Evolutionary conservation across 2,329 filamentous ascomycete genomes (phyloP).

Genomic region (Xylaria sp.): DNA sequence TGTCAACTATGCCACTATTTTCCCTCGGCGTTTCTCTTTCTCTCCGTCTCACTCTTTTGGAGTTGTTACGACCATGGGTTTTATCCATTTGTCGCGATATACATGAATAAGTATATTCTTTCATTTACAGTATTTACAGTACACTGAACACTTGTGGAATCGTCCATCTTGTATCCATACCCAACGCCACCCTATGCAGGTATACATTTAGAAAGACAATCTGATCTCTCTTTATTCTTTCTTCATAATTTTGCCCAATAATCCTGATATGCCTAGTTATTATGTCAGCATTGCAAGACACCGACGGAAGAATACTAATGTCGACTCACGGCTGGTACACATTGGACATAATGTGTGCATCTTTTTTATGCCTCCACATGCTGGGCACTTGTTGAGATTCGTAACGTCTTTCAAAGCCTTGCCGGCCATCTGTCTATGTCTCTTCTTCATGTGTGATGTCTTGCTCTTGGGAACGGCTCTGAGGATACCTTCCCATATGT

Average conservation of each 20-base stretch:
- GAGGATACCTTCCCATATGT: constrained; percentile 92
- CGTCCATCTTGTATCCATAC: constrained; percentile 24
- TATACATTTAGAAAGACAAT: constrained; percentile 22
- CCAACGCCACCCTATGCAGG: constrained; percentile 39
- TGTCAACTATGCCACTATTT: not conserved
- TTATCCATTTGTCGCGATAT: constrained; percentile 10
- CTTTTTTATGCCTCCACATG: constrained; percentile 87
- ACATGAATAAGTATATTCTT: constrained; percentile 13
- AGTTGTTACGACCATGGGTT: not conserved
- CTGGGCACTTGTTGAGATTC: constrained; percentile 86
- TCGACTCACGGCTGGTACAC: constrained; percentile 79
- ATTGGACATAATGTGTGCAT: constrained; percentile 89
- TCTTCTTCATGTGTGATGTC: constrained; percentile 95
- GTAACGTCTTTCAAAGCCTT: constrained; percentile 94
- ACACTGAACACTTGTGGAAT: constrained; percentile 18
- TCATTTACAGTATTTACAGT: constrained; percentile 36
- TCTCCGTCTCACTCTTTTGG: too few relatives aligned
- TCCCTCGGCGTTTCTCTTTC: not conserved
- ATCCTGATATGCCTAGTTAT: constrained; percentile 42
- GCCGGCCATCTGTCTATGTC: constrained; percentile 92
- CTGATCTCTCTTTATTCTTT: constrained; percentile 32
- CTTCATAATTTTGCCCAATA: constrained; percentile 42
- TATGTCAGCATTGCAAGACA: not conserved
- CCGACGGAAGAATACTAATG: not conserved
- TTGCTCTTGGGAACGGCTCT: constrained; percentile 98